phyloP scores from a whole-genome alignment of 139 green algal species.

The Mesotaenium endlicherianum region DNA sequence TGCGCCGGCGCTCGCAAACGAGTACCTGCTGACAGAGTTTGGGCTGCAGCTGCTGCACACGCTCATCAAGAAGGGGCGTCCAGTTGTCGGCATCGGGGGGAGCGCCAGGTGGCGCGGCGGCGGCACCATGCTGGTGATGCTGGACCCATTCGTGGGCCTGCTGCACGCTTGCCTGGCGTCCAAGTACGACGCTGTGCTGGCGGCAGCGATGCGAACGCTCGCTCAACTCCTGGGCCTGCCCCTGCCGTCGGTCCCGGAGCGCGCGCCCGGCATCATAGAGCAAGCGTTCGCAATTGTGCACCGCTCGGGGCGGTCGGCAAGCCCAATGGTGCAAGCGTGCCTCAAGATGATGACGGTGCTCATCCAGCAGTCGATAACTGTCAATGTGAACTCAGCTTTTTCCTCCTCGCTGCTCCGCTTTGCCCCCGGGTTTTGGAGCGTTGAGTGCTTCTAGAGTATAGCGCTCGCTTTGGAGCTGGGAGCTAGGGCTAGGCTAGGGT shows the following conservation, averaged over 20 bases:
- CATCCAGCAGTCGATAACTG: not conserved
- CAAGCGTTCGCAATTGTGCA: not conserved
- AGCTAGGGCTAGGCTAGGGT: too few relatives aligned
- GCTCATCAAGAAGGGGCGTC: slow-evolving; percentile 41
- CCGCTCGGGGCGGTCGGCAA: too few relatives aligned
- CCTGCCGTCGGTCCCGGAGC: too few relatives aligned
- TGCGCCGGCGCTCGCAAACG: slow-evolving; percentile 52
- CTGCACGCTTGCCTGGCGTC: slow-evolving; percentile 63
- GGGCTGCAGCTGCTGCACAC: slow-evolving; percentile 70
- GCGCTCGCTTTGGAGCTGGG: too few relatives aligned
- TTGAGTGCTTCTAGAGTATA: too few relatives aligned
- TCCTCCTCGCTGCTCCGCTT: too few relatives aligned
- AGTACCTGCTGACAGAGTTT: slow-evolving; percentile 78
- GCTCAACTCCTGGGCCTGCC: too few relatives aligned
- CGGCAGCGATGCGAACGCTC: slow-evolving; percentile 44
- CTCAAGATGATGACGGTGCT: too few relatives aligned
- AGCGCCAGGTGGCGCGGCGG: slow-evolving; percentile 45
- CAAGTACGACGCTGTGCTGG: slow-evolving; percentile 56
- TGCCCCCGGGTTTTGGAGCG: too few relatives aligned
- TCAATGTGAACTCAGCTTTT: not conserved
- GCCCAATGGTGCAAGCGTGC: too few relatives aligned
- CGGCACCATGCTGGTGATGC: slow-evolving; percentile 52
- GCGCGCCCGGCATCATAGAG: too few relatives aligned
- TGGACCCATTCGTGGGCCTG: slow-evolving; percentile 72
- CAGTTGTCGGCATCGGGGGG: not conserved